phyloP scores from a whole-genome alignment of 2,329 filamentous ascomycete species.

The Domatiomyces catenatus region DNA sequence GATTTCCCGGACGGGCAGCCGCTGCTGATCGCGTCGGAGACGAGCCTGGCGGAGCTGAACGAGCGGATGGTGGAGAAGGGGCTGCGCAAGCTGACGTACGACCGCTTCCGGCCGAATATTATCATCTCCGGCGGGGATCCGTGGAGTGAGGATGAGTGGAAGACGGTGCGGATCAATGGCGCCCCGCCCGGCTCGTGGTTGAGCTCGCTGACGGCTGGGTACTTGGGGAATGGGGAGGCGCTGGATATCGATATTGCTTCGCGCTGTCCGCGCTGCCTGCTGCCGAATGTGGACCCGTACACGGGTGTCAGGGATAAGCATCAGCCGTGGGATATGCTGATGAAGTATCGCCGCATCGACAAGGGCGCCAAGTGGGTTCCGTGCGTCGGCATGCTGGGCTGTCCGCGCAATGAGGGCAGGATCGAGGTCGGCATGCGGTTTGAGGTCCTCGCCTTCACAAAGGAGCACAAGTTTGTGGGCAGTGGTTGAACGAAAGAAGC shows the following conservation, averaged over 20 bases:
- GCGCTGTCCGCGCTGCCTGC: conserved; percentile 45
- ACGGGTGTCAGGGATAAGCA: conserved; percentile 42
- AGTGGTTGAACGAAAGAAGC: conserved; percentile 17
- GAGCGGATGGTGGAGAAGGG: conserved; percentile 29
- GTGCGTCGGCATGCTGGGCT: conserved; percentile 52
- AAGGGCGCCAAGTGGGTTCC: conserved; percentile 48
- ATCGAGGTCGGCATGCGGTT: conserved; percentile 44
- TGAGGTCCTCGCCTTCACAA: conserved; percentile 42
- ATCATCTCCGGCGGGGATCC: conserved; percentile 39
- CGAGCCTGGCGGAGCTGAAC: conserved; percentile 45
- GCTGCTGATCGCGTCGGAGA: conserved; percentile 40
- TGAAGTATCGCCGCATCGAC: conserved; percentile 46
- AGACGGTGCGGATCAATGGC: conserved; percentile 35
- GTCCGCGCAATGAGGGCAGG: conserved; percentile 39
- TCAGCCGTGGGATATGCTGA: conserved; percentile 47
- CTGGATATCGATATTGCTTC: conserved; percentile 43
- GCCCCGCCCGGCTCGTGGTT: conserved; percentile 4
- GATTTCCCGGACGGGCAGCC: conserved; percentile 48
- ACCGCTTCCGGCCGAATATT: conserved; percentile 50
- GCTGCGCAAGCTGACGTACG: conserved; percentile 38
- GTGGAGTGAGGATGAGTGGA: conserved; percentile 52
- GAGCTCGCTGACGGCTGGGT: conserved; percentile 3
- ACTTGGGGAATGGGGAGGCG: background rate
- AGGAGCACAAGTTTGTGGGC: conserved; percentile 38
- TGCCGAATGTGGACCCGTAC: conserved; percentile 50